phyloP scores from a whole-genome alignment of 768 basidiomycete genomes.

The Russula griseocarnosa region DNA sequence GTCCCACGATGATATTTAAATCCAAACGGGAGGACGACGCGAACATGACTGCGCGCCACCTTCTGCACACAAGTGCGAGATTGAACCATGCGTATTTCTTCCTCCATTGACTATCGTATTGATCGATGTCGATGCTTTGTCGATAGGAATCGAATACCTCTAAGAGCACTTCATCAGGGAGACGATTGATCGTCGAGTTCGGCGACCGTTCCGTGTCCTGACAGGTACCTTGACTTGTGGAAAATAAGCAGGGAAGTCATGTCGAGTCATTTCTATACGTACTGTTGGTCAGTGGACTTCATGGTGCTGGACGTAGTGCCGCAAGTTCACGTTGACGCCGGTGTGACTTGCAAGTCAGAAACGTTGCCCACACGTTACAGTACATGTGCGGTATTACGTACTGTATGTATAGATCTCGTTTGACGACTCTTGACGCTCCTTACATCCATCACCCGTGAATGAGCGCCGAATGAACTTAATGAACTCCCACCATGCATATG shows the following conservation, averaged over 20 bases:
- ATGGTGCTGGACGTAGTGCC: no score
- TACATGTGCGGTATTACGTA: no score
- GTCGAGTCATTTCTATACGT: background rate
- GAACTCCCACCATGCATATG: no score
- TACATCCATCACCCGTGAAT: no score
- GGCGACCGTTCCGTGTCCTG: background rate
- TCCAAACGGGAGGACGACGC: slow-evolving; percentile 3
- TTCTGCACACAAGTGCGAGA: slow-evolving; percentile 9
- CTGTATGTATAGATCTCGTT: no score
- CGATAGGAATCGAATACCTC: background rate
- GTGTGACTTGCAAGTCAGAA: no score
- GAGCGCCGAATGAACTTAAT: no score
- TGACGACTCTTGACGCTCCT: no score
- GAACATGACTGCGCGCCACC: slow-evolving; percentile 5
- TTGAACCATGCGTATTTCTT: slow-evolving; percentile 26
- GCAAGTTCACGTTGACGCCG: no score
- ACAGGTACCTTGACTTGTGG: background rate
- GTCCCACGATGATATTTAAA: background rate
- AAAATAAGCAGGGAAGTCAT: background rate
- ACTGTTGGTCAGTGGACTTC: background rate
- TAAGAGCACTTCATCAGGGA: background rate
- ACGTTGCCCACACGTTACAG: no score
- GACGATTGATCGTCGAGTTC: background rate
- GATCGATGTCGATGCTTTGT: background rate
- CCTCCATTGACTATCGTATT: background rate